Conservation (phyloP, 805 yeast species). For the Lipomyces anomalus region DNA sequence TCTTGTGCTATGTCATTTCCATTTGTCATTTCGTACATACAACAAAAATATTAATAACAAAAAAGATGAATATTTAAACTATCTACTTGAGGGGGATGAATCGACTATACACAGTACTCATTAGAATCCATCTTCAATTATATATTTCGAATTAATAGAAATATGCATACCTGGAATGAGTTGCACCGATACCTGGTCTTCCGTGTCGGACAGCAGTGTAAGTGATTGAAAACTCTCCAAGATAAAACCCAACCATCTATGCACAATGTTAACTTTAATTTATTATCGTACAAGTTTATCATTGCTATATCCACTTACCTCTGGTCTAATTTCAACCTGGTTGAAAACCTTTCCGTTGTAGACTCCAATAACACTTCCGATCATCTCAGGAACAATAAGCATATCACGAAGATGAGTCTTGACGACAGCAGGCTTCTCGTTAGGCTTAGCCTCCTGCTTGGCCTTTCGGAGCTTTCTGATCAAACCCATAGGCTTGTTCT, state of each 20-base stretch:
- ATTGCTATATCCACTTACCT: constrained; percentile 30
- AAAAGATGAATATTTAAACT: not conserved
- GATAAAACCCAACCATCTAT: constrained; percentile 97
- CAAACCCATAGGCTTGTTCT: constrained; percentile 90
- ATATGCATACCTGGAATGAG: constrained; percentile 50
- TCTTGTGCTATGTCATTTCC: too few species aligned
- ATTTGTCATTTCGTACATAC: not conserved
- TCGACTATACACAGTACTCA: constrained; percentile 12
- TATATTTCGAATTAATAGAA: not conserved
- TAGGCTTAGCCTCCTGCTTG: constrained; percentile 73
- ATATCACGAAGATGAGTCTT: constrained; percentile 99
- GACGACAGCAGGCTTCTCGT: constrained; percentile 96
- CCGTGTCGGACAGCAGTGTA: constrained; percentile 99
- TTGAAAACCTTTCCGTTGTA: constrained; percentile 99
- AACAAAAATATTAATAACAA: not conserved
- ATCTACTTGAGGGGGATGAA: constrained; percentile 30
- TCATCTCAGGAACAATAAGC: constrained; percentile 99
- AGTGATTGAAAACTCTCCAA: constrained; percentile 99
- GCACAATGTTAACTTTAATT: not conserved
- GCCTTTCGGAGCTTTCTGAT: constrained; percentile 97
- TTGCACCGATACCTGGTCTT: constrained; percentile 73
- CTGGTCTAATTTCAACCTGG: constrained; percentile 98
- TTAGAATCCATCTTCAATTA: not conserved
- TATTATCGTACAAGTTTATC: not conserved
- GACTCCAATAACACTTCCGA: constrained; percentile 96